These are phyloP conservation scores for Escallonia rubra DNA, from an alignment of 129 eudicot species.

Conservation along the genomic window DNA sequence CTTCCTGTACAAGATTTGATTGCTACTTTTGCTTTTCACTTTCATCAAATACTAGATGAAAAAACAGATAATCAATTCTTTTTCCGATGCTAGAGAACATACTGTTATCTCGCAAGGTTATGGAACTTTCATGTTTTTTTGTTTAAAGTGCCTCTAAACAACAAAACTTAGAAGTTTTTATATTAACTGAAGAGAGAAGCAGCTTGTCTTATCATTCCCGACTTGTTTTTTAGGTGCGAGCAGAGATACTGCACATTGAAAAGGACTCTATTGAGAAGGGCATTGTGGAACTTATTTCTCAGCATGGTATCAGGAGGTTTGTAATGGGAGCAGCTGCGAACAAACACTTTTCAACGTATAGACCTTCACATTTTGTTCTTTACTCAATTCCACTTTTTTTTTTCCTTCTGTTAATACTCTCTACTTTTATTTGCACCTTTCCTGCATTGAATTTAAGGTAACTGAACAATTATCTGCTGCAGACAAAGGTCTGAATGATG, in stretches of 20 bases:
- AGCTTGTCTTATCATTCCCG: conserved; percentile 9
- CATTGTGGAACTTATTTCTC: conserved; percentile 57
- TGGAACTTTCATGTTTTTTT: background rate
- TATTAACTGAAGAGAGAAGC: conserved; percentile 8
- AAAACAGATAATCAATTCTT: background rate
- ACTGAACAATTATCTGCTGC: background rate
- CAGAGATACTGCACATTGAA: conserved; percentile 52
- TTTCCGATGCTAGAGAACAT: background rate
- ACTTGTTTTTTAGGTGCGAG: conserved; percentile 39
- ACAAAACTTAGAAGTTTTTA: background rate
- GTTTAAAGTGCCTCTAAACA: background rate
- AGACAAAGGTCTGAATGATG: background rate
- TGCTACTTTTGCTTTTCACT: background rate
- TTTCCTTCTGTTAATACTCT: background rate
- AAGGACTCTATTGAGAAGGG: conserved; percentile 85
- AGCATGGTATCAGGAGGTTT: conserved; percentile 63
- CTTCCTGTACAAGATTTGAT: conserved; percentile 8
- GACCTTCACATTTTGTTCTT: background rate
- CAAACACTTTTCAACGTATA: conserved; percentile 57
- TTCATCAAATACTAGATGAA: background rate
- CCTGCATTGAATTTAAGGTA: conserved; percentile 7
- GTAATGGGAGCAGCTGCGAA: conserved; percentile 96
- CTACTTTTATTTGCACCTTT: conserved; percentile 6
- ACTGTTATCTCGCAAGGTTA: too few species aligned
- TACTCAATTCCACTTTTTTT: background rate